Percentiles rank a stretch among this genome's conserved stretches.
Conservation (phyloP, 345 rosid species). For the Aethionema arabicum region DNA sequence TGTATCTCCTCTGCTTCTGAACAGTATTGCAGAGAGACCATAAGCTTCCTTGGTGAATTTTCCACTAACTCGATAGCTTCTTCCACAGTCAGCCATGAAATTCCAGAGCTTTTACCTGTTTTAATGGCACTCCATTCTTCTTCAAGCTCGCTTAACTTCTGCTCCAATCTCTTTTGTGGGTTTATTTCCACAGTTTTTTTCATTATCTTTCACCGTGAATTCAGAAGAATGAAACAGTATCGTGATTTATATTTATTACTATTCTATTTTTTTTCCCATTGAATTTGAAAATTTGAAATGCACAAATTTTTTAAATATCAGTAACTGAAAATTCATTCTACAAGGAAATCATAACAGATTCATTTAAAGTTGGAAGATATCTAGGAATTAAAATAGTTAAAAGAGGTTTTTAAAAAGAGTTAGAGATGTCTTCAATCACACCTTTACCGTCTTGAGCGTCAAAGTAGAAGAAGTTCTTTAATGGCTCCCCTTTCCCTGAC, state of each 20-base stretch:
- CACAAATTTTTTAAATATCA: slow-evolving; percentile 6
- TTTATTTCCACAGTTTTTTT: slow-evolving; percentile 29
- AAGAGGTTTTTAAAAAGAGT: slow-evolving; percentile 25
- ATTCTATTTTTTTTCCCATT: background rate
- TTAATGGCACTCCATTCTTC: slow-evolving; percentile 46
- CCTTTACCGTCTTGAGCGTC: slow-evolving; percentile 93
- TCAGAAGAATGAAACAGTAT: background rate
- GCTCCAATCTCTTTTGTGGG: slow-evolving; percentile 31
- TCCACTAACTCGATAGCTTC: slow-evolving; percentile 35
- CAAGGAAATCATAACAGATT: slow-evolving; percentile 34
- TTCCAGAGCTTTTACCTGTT: slow-evolving; percentile 33
- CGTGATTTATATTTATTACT: slow-evolving; percentile 1
- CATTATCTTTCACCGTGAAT: slow-evolving; percentile 20
- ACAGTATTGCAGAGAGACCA: slow-evolving; percentile 47
- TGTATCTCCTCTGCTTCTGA: slow-evolving; percentile 17
- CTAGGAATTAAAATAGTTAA: slow-evolving; percentile 12
- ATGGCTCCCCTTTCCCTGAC: slow-evolving; percentile 84
- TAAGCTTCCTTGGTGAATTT: slow-evolving; percentile 49
- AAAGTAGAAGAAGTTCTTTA: slow-evolving; percentile 89
- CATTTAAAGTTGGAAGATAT: slow-evolving; percentile 7
- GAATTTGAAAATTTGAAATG: slow-evolving; percentile 16
- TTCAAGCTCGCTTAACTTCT: slow-evolving; percentile 34
- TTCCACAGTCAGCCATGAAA: slow-evolving; percentile 32
- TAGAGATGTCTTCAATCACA: slow-evolving; percentile 71
- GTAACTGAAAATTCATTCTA: slow-evolving; percentile 15